Conservation (phyloP, 768 basidiomycete species). For the Xanthoconium stramineum region DNA sequence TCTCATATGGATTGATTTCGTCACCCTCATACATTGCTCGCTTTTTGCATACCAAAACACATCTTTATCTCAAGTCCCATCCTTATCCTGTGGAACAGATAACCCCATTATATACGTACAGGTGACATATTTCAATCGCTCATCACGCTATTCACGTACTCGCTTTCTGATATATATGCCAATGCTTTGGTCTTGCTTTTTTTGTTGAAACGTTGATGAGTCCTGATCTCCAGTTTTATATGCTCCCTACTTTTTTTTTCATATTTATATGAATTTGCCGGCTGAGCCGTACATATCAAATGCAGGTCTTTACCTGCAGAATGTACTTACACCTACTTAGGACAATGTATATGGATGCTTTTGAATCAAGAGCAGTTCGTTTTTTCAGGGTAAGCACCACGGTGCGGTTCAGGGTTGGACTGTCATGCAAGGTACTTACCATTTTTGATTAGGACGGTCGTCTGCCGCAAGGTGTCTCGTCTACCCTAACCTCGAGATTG, state of each 20-base stretch:
- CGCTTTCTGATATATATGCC: slow-evolving; percentile 12
- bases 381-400: too few relatives aligned
- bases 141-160: slow-evolving; percentile 12
- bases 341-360: neutral
- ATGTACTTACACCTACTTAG: neutral
- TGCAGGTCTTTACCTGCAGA: neutral
- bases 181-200: slow-evolving; percentile 14
- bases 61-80: neutral
- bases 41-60: slow-evolving; percentile 1
- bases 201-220: slow-evolving; percentile 1
- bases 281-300: slow-evolving; percentile 10
- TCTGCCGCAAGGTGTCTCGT: neutral
- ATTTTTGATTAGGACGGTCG: neutral
- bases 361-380: neutral
- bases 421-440: neutral
- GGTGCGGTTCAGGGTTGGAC: too few relatives aligned
- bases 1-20: slow-evolving; percentile 8
- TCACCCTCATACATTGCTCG: neutral
- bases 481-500: neutral
- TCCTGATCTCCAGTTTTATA: slow-evolving; percentile 1
- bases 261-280: slow-evolving; percentile 7
- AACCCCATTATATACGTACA: slow-evolving; percentile 4
- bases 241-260: slow-evolving; percentile 3
- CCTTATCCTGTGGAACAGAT: slow-evolving; percentile 1
- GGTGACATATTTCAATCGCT: slow-evolving; percentile 5